A percentile compares a stretch with the other conserved stretches of the same genome.
Evolutionary conservation across 2,329 filamentous ascomycete genomes (phyloP).

Genomic region (Aspergillus uvarum): DNA sequence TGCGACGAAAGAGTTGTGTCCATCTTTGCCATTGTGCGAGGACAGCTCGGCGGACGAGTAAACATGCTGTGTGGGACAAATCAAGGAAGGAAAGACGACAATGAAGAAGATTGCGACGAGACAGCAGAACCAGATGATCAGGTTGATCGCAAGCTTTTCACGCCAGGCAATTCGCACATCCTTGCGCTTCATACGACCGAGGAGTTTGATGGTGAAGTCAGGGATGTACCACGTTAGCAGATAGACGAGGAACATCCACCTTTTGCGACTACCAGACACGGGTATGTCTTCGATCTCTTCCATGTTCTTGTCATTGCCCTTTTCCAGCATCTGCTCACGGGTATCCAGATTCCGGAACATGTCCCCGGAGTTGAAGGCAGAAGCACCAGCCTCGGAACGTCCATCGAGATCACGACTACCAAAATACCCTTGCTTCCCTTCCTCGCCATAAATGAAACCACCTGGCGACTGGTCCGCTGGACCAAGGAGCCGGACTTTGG

Average conservation of each 20-base stretch:
- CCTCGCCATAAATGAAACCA: slow-evolving; percentile 65
- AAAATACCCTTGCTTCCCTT: slow-evolving; percentile 80
- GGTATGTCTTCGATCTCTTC: slow-evolving; percentile 84
- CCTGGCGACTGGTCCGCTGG: slow-evolving; percentile 53
- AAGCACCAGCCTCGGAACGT: slow-evolving; percentile 86
- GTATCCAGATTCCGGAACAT: slow-evolving; percentile 99
- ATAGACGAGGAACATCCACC: slow-evolving; percentile 86
- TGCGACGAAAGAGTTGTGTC: slow-evolving; percentile 66
- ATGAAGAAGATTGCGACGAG: slow-evolving; percentile 81
- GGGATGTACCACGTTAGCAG: slow-evolving; percentile 83
- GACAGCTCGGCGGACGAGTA: slow-evolving; percentile 77
- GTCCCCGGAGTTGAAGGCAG: slow-evolving; percentile 87
- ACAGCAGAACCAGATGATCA: slow-evolving; percentile 92
- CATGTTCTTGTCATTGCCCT: slow-evolving; percentile 85
- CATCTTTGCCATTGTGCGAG: slow-evolving; percentile 69
- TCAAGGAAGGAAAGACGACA: slow-evolving; percentile 77
- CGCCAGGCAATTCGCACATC: slow-evolving; percentile 92
- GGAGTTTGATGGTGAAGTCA: slow-evolving; percentile 71
- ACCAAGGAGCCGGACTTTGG: slow-evolving; percentile 56
- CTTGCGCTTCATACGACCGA: slow-evolving; percentile 86
- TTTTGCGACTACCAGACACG: slow-evolving; percentile 76
- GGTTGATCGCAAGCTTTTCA: slow-evolving; percentile 96
- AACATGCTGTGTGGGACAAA: slow-evolving; percentile 89
- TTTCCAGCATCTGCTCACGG: slow-evolving; percentile 89
- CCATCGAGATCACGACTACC: slow-evolving; percentile 74